Percentiles rank a stretch among this genome's conserved stretches.
Evolutionary conservation across 2,329 filamentous ascomycete species (phyloP).

Genomic region (Teratosphaeria epicoccoides): DNA sequence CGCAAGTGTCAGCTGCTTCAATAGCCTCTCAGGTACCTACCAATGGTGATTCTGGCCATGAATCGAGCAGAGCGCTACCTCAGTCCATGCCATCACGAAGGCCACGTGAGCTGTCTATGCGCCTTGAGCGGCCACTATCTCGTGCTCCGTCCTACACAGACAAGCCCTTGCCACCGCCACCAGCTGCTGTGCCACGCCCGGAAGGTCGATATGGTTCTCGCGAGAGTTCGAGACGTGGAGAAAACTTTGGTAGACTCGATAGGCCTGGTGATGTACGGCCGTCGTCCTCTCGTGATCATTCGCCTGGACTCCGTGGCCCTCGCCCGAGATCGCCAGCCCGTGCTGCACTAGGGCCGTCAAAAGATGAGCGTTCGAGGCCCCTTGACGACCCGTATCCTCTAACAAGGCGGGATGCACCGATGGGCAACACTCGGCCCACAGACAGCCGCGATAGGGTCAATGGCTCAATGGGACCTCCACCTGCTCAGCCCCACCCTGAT

Average conservation of each 20-base stretch:
- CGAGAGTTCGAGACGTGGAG: constrained; percentile 15
- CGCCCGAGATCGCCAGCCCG: constrained; percentile 28
- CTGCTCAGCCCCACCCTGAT: not conserved
- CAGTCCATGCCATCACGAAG: constrained; percentile 21
- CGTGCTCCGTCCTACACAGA: not conserved
- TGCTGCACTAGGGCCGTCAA: constrained; percentile 9
- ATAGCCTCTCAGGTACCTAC: constrained; percentile 1
- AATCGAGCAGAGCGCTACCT: constrained; percentile 21
- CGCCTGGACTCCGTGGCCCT: constrained; percentile 27
- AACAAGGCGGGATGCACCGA: constrained; percentile 3
- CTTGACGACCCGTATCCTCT: constrained; percentile 6
- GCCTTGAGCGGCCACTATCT: constrained; percentile 8
- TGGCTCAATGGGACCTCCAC: constrained; percentile 6
- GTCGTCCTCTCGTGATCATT: constrained; percentile 28
- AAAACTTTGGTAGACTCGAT: constrained; percentile 35
- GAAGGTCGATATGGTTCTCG: constrained; percentile 20
- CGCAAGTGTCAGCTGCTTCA: not conserved
- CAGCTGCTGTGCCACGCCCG: not conserved
- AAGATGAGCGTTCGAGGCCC: constrained; percentile 28
- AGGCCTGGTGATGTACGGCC: constrained; percentile 28
- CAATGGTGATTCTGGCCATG: not conserved
- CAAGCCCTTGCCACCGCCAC: constrained; percentile 6
- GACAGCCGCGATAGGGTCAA: constrained; percentile 5
- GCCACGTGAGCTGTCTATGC: constrained; percentile 38
- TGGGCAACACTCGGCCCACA: constrained; percentile 3